A percentile compares a stretch with the other conserved stretches of the same genome.
Evolutionary conservation across 148 eudicot genomes (phyloP).

Genomic region (Heliamphora exappendiculata): DNA sequence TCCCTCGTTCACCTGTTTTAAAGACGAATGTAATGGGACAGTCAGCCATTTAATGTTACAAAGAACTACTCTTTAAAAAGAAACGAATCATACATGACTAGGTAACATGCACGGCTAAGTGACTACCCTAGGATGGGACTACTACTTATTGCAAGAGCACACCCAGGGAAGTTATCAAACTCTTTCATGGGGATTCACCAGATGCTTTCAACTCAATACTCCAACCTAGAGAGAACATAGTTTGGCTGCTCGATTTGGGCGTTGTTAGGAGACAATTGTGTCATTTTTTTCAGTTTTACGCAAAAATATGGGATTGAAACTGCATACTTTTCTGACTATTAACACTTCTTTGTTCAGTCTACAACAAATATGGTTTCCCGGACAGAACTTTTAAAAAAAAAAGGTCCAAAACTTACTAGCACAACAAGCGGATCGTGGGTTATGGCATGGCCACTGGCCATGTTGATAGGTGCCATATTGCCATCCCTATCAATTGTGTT

Average conservation of each 20-base stretch:
- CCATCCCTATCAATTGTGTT: conserved; percentile 85
- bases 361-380: not conserved
- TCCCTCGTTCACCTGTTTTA: conserved; percentile 78
- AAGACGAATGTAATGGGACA: not conserved
- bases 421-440: conserved; percentile 92
- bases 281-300: not conserved
- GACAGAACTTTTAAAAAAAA: not conserved
- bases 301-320: not conserved
- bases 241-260: not conserved
- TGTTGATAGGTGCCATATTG: conserved; percentile 75
- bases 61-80: not conserved
- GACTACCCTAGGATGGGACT: not conserved
- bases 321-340: not conserved
- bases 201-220: too few species aligned
- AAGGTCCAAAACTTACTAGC: conserved; percentile 46
- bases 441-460: conserved; percentile 77
- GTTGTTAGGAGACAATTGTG: not conserved
- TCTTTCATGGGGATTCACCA: too few species aligned
- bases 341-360: not conserved
- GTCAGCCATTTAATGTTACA: not conserved
- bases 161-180: not conserved
- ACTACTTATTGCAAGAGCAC: not conserved
- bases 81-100: too few species aligned
- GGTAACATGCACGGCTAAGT: too few species aligned
- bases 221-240: not conserved